Evolutionary conservation across 257 asterid species (phyloP), one percentile per base, ranked within the genome.

Genomic region (Solanum chilense): DNA sequence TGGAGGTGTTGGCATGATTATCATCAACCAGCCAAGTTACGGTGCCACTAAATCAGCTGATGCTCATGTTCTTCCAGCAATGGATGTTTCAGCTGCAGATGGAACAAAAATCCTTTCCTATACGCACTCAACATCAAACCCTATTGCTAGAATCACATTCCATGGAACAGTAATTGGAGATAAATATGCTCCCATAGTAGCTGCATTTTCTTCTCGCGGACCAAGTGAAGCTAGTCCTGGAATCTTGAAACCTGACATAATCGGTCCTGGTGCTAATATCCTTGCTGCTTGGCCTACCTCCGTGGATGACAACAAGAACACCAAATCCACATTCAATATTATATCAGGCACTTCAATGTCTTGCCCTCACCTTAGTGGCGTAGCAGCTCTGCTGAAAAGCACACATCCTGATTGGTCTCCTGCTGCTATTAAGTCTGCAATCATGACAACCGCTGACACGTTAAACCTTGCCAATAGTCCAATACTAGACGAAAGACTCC

Each of bases 221-320:
- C 97, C 96, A 0, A 91, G 52, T 45, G 1, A 0, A 2, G 47
- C 31, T 2, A 92, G 93, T 69, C 95, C 86, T 0, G 95, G 97
- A 1, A 93, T 94, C 64, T 70, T 94, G 31, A 94, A 94, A 74
- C 98, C 95, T 1, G 97, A 93, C 37, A 91, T 94, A 7, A 47
- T 93, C 12, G 95, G 94, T 64, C 98, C 97, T 0, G 97, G 96
- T 1, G 91, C 86, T 60, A 93, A 91, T 85, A 91, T 93, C 56
- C 85, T 93, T 3, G 94, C 94, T 2, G 92, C 94, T 7, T 94
- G 93, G 92, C 91, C 91, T 3, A 5, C 31, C 27, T 90, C 93
- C 0, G 39, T 91, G 7, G 92, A 89, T 23, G 88, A 88, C 49
- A 81, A 58, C 2, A 80, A 87, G 7, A 70, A 86, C 66, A 60